phyloP scores from a whole-genome alignment of 495 filamentous ascomycete species.

The Mycothermus thermophilus region DNA sequence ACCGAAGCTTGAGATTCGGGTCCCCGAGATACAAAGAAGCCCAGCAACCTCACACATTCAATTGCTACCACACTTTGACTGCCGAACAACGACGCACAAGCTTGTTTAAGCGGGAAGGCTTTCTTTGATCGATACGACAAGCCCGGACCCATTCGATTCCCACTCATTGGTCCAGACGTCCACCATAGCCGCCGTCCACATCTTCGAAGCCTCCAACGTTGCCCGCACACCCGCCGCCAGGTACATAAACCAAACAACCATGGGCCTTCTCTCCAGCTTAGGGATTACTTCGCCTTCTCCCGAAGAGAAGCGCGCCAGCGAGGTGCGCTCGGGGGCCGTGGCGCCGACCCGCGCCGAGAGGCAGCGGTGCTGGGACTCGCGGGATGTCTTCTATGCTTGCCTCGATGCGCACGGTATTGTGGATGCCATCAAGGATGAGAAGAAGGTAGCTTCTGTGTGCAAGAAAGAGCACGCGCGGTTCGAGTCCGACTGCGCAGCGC shows the following conservation, averaged over 20 bases:
- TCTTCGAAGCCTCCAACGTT: background rate
- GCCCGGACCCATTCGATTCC: too few species aligned
- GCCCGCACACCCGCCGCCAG: background rate
- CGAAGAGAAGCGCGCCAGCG: conserved; percentile 36
- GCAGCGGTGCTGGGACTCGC: conserved; percentile 68
- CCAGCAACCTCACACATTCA: too few species aligned
- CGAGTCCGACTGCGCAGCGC: conserved; percentile 54
- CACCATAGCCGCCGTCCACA: background rate
- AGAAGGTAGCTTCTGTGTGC: conserved; percentile 51
- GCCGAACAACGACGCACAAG: too few species aligned
- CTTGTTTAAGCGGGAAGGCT: too few species aligned
- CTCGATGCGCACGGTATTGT: conserved; percentile 69
- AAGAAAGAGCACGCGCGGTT: conserved; percentile 49
- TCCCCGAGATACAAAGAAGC: too few species aligned
- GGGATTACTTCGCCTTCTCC: conserved; percentile 20
- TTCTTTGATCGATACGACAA: too few species aligned
- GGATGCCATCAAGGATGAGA: conserved; percentile 63
- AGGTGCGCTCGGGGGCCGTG: conserved; percentile 45
- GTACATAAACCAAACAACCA: conserved; percentile 8
- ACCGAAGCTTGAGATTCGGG: too few species aligned
- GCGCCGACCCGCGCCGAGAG: conserved; percentile 68
- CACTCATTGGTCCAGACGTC: too few species aligned
- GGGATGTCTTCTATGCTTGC: conserved; percentile 77
- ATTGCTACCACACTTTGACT: too few species aligned
- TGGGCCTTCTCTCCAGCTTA: conserved; percentile 31